phyloP scores from a whole-genome alignment of 495 filamentous ascomycete species.

The Saxophila tyrrhenica region DNA sequence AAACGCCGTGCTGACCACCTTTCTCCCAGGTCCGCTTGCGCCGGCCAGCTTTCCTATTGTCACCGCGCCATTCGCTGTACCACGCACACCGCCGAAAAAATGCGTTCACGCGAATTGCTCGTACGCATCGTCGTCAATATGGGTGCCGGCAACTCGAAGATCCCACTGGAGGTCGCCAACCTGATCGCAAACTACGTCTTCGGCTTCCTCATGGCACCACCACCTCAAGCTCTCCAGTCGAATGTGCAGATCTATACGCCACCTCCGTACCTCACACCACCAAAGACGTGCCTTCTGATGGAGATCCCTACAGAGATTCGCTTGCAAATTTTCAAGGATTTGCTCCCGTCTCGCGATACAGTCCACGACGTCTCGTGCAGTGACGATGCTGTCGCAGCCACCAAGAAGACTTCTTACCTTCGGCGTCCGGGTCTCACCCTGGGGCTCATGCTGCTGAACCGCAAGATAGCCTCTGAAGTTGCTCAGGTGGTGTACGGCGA shows the following conservation, averaged over 20 bases:
- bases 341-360: not conserved
- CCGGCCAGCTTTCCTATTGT: no score
- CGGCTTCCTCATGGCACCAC: not conserved
- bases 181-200: not conserved
- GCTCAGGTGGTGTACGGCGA: constrained; percentile 12
- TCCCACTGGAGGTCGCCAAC: not conserved
- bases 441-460: constrained; percentile 15
- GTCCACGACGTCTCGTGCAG: not conserved
- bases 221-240: not conserved
- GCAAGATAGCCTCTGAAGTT: constrained; percentile 5
- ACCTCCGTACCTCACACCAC: not conserved
- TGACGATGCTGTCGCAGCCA: not conserved
- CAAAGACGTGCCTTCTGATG: not conserved
- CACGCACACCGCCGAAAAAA: no score
- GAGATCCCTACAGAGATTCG: not conserved
- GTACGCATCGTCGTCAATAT: not conserved
- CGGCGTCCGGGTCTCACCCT: no score
- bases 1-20: no score
- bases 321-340: not conserved
- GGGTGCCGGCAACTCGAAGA: not conserved
- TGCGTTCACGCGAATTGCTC: not conserved
- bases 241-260: not conserved
- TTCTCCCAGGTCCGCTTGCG: no score
- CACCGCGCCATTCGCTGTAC: no score
- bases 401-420: not conserved